Percentiles rank a stretch among this genome's conserved stretches.
Conservation (phyloP, 1,284 basidiomycete species). For the Abortiporus biennis region DNA sequence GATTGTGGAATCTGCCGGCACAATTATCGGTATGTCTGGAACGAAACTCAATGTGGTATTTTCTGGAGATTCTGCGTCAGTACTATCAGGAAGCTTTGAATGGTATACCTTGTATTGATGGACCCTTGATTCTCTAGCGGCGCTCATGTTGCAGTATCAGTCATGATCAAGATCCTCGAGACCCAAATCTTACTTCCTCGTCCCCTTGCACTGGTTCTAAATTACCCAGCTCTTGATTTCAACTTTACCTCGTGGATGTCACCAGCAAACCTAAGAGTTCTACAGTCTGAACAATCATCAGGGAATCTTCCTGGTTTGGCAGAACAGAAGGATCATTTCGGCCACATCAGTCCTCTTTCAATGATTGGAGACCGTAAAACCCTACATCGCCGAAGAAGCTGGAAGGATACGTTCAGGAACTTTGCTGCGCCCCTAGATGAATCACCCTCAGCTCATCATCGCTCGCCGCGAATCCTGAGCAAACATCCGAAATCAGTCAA, state of each 20-base stretch:
- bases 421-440: constrained; percentile 19
- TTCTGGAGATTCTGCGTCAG: constrained; percentile 90
- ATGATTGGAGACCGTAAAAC: constrained; percentile 71
- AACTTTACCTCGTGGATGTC: constrained; percentile 99
- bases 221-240: constrained; percentile 85
- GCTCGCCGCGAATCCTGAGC: constrained; percentile 8
- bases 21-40: constrained; percentile 81
- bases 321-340: constrained; percentile 84
- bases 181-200: constrained; percentile 44
- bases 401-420: constrained; percentile 39
- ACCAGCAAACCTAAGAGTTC: constrained; percentile 74
- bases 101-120: not conserved
- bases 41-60: constrained; percentile 70
- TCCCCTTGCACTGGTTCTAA: constrained; percentile 81
- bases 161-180: constrained; percentile 82
- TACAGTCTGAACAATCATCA: constrained; percentile 81
- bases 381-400: constrained; percentile 40
- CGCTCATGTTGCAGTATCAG: constrained; percentile 77
- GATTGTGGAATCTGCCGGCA: constrained; percentile 76
- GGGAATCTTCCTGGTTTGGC: constrained; percentile 62
- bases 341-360: constrained; percentile 80
- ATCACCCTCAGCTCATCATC: constrained; percentile 15
- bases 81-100: constrained; percentile 15
- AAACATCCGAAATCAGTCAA: not conserved
- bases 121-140: constrained; percentile 47